These are phyloP conservation scores for Raffaelea arxii DNA, from an alignment of 2,329 filamentous ascomycete species.

Conservation along the genomic window DNA sequence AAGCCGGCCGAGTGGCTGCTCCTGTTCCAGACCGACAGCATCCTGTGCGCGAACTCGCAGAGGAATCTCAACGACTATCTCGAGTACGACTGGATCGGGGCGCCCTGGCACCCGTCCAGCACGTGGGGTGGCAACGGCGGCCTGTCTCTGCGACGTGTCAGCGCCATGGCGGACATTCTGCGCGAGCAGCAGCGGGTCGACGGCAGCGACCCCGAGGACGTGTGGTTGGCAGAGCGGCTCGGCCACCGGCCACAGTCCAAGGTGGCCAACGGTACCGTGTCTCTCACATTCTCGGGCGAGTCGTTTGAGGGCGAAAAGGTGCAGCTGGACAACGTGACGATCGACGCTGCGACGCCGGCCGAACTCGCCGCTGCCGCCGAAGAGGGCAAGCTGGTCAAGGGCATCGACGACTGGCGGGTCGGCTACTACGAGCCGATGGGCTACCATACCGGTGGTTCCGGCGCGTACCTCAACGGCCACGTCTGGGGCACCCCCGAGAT, in stretches of 20 bases:
- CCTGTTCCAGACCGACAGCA: constrained; percentile 45
- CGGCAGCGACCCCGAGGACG: constrained; percentile 41
- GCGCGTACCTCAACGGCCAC: constrained; percentile 30
- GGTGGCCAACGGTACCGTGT: constrained; percentile 41
- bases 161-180: constrained; percentile 42
- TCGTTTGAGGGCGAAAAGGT: constrained; percentile 25
- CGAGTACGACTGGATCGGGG: constrained; percentile 44
- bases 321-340: constrained; percentile 13
- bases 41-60: constrained; percentile 43
- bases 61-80: constrained; percentile 38
- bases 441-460: constrained; percentile 44
- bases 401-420: constrained; percentile 39
- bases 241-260: constrained; percentile 36
- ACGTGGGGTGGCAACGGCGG: constrained; percentile 42
- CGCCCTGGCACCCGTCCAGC: constrained; percentile 34
- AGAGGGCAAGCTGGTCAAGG: constrained; percentile 25
- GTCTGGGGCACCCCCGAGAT: constrained; percentile 39
- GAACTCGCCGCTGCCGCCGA: constrained; percentile 19
- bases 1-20: constrained; percentile 43
- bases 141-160: constrained; percentile 41
- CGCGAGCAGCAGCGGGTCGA: constrained; percentile 33
- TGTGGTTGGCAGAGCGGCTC: constrained; percentile 45
- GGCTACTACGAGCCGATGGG: constrained; percentile 49
- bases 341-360: constrained; percentile 13
- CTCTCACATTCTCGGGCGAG: constrained; percentile 41